Evolutionary conservation across 495 filamentous ascomycete species (phyloP).

Genomic region (Trichocladium uniseriatum): DNA sequence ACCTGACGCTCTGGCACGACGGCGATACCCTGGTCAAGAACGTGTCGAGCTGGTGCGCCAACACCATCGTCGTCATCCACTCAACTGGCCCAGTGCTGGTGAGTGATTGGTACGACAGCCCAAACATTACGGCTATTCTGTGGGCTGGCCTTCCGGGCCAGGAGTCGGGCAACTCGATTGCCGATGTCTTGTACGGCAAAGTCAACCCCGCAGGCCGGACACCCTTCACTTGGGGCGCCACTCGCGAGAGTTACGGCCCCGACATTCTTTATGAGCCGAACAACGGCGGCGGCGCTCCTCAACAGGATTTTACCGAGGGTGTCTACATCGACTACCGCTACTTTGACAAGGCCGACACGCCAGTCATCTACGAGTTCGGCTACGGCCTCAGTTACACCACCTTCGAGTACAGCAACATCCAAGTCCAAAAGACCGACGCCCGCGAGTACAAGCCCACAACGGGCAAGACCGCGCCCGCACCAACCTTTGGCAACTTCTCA

Average conservation of each 20-base stretch:
- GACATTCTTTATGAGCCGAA: slow-evolving; percentile 69
- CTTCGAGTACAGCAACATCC: slow-evolving; percentile 68
- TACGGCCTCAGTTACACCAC: slow-evolving; percentile 84
- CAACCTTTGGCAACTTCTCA: slow-evolving; percentile 56
- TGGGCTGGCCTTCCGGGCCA: slow-evolving; percentile 93
- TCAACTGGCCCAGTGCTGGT: slow-evolving; percentile 72
- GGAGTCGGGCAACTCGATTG: slow-evolving; percentile 83
- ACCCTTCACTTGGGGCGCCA: slow-evolving; percentile 80
- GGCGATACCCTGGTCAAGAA: slow-evolving; percentile 71
- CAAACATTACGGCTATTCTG: slow-evolving; percentile 89
- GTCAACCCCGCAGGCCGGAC: slow-evolving; percentile 79
- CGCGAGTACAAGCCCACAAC: slow-evolving; percentile 55
- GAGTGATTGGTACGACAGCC: slow-evolving; percentile 65
- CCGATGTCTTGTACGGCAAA: slow-evolving; percentile 82
- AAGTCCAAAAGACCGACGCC: slow-evolving; percentile 44
- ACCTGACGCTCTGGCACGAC: slow-evolving; percentile 80
- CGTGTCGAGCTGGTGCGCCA: slow-evolving; percentile 68
- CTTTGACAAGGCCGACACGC: slow-evolving; percentile 66
- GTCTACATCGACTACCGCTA: slow-evolving; percentile 90
- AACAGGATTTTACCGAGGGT: slow-evolving; percentile 76
- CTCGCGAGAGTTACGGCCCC: slow-evolving; percentile 62
- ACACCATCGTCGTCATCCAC: slow-evolving; percentile 91
- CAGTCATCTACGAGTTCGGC: slow-evolving; percentile 85
- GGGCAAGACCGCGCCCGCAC: slow-evolving; percentile 59
- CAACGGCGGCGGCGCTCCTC: slow-evolving; percentile 59